A percentile compares a stretch with the other conserved stretches of the same genome.
Conservation (phyloP, 208 protist genomes). For the Naegleria lovaniensis region DNA sequence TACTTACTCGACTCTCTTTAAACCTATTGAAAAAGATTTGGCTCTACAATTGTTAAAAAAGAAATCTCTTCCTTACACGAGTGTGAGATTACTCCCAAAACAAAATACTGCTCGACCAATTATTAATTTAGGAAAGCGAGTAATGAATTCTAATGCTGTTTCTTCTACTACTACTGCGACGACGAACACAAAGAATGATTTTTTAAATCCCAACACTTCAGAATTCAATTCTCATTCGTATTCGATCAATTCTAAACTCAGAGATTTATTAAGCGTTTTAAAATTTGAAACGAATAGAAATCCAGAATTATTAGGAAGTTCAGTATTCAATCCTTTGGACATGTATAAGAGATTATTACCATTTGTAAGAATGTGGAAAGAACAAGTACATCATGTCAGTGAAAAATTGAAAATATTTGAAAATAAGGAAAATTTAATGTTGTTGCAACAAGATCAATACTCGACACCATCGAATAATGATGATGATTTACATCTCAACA, state of each 20-base stretch:
- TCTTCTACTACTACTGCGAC: no score
- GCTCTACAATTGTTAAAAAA: neutral
- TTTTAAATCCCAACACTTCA: no score
- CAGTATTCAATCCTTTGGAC: neutral
- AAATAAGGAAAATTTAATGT: no score
- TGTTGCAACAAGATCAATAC: no score
- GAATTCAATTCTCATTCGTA: neutral
- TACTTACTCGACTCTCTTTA: neutral
- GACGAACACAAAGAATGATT: no score
- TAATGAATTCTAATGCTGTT: neutral
- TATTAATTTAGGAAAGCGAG: conserved; percentile 14
- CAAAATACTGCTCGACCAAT: neutral
- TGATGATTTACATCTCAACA: no score
- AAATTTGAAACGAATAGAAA: neutral
- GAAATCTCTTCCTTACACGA: neutral
- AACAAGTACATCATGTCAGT: neutral
- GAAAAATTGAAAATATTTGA: neutral
- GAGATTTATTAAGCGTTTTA: neutral
- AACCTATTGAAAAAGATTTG: neutral
- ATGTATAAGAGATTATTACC: conserved; percentile 11
- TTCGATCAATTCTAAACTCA: neutral
- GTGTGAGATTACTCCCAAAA: conserved; percentile 17
- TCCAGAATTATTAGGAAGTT: neutral
- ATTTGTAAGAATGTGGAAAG: neutral
- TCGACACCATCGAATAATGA: no score